Percentiles rank a stretch among this genome's conserved stretches.
phyloP scores from a whole-genome alignment of 257 asterid genomes.

The Rehmannia glutinosa region DNA sequence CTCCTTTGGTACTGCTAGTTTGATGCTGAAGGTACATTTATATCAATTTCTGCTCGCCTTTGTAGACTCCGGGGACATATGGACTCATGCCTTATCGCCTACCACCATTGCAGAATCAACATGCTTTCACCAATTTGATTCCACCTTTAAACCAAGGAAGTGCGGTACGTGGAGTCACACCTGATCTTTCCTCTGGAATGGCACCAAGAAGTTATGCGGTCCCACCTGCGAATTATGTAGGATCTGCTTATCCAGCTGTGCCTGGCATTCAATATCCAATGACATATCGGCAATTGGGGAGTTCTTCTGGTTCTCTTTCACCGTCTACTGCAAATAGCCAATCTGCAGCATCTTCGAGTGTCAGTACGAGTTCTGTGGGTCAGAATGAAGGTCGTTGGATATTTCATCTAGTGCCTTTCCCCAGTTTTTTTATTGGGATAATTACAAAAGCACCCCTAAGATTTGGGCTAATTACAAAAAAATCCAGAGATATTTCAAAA shows the following conservation, averaged over 20 bases:
- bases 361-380: constrained; percentile 51
- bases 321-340: constrained; percentile 50
- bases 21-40: constrained; percentile 16
- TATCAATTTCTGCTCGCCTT: constrained; percentile 32
- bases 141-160: constrained; percentile 63
- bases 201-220: constrained; percentile 61
- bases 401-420: background rate
- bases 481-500: no score
- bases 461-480: no score
- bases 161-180: constrained; percentile 44
- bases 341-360: constrained; percentile 71
- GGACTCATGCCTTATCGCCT: constrained; percentile 77
- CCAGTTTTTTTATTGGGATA: background rate
- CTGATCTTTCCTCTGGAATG: constrained; percentile 57
- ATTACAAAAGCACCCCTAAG: no score
- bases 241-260: constrained; percentile 53
- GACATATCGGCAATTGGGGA: constrained; percentile 49
- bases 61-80: constrained; percentile 79
- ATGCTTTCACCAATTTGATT: constrained; percentile 44
- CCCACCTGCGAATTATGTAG: constrained; percentile 44
- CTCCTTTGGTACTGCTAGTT: constrained; percentile 8
- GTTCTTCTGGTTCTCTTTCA: constrained; percentile 48
- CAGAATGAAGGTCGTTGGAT: constrained; percentile 72
- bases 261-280: constrained; percentile 71
- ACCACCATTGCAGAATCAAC: constrained; percentile 72